Conservation (phyloP, 2,329 filamentous ascomycete species). For the Diaporthe aspalathi region DNA sequence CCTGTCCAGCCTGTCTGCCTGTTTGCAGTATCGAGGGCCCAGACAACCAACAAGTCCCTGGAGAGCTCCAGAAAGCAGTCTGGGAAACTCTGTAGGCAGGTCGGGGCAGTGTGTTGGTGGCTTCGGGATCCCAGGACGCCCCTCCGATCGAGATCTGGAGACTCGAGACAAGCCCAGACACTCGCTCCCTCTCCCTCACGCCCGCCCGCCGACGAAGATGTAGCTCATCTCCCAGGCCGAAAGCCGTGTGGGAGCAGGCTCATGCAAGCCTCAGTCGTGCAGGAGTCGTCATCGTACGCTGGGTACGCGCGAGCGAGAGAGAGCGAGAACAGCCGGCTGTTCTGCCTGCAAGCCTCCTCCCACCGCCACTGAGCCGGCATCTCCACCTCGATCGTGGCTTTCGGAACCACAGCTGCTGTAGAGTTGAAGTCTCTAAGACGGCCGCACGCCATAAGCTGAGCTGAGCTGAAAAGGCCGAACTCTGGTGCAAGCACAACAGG, state of each 20-base stretch:
- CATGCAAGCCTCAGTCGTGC: constrained; percentile 1
- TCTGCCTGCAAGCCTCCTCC: not conserved
- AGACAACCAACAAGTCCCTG: not conserved
- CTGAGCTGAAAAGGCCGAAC: not conserved
- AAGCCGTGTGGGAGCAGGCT: not conserved
- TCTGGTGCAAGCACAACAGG: not conserved
- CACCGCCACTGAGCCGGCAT: not conserved
- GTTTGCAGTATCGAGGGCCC: not conserved
- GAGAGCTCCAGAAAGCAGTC: constrained; percentile 5
- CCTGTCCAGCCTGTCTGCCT: not conserved
- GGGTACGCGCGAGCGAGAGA: not conserved
- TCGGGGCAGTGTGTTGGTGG: constrained; percentile 1
- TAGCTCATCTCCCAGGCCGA: constrained; percentile 1
- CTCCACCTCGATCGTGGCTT: not conserved
- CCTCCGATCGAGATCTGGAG: constrained; percentile 20
- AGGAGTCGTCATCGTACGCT: not conserved
- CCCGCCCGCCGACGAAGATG: not conserved
- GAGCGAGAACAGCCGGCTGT: not conserved
- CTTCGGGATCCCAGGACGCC: not conserved
- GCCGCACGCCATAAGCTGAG: not conserved
- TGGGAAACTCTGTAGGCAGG: not conserved
- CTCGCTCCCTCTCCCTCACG: not conserved
- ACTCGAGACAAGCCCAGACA: constrained; percentile 7
- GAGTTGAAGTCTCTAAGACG: not conserved
- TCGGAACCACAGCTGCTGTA: not conserved